phyloP scores from a whole-genome alignment of 805 yeast species.

The Aciculoconidium aculeatum region DNA sequence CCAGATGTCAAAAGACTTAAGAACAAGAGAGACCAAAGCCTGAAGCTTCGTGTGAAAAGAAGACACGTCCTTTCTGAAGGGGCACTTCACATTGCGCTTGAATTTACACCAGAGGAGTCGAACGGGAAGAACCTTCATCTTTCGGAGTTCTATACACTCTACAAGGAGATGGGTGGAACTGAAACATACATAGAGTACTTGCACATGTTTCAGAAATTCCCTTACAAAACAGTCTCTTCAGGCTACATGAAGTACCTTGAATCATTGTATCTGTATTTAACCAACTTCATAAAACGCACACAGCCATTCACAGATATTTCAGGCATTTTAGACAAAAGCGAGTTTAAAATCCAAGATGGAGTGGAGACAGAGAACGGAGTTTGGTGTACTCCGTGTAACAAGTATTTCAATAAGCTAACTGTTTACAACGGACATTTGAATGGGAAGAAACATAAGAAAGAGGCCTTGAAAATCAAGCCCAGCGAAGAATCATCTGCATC shows the following conservation, averaged over 20 bases:
- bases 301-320: conserved; percentile 44
- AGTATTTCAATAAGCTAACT: conserved; percentile 53
- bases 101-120: conserved; percentile 56
- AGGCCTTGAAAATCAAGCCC: conserved; percentile 13
- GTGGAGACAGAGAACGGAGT: conserved; percentile 21
- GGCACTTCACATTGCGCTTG: conserved; percentile 45
- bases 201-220: conserved; percentile 37
- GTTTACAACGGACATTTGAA: conserved; percentile 64
- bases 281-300: conserved; percentile 39
- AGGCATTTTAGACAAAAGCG: conserved; percentile 5
- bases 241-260: conserved; percentile 42
- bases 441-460: conserved; percentile 72
- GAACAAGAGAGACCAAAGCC: conserved; percentile 10
- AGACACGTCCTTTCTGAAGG: conserved; percentile 43
- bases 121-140: conserved; percentile 65
- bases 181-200: conserved; percentile 48
- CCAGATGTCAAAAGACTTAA: conserved; percentile 12
- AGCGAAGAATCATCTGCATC: neutral
- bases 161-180: conserved; percentile 39
- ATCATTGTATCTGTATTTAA: conserved; percentile 45
- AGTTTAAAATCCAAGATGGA: neutral
- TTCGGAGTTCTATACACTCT: conserved; percentile 42
- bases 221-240: conserved; percentile 15
- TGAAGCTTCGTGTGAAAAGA: conserved; percentile 19
- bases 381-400: conserved; percentile 62